Base-by-base conservation (phyloP, 306 rosid genomes). In the Vigna reflexopilosa region DNA sequence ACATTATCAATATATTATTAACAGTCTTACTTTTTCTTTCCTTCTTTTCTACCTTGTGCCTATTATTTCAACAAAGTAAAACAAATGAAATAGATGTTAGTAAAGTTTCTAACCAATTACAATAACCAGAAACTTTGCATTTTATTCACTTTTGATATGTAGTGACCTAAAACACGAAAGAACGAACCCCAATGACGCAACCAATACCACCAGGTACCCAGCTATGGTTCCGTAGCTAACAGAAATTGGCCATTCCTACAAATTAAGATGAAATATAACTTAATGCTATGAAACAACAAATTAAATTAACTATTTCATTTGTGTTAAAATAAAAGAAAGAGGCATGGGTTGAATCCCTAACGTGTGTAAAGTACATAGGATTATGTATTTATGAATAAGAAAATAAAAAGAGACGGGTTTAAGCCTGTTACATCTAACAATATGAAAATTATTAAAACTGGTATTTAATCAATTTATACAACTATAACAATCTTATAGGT, bases 161-260 rank as follows among this genome's bases (percentile, higher is more conserved):
- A 58, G 86, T 15, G 68, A 49, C 71, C 71, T 67, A 32, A 52
- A 26, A 47, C 78, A 77, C 49, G 77, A 79, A 20, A 83, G 75
- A 63, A 83, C 77, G 78, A 84, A 77, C 52, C 75, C 88, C 30
- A 87, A 79, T 15, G 97, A 91, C 32, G 84, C 91, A 75, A 85
- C 84, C 79, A 85, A 70, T 49, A 80, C 91, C 49, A 86, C 78
- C 51, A 84, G 73, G 80, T 92, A 92, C 52, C 98, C 98, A 3
- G 79, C 75, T 26, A 91, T 55, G 20, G 91, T 83, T 86, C 98
- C 97, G 67, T 86, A 92, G 81, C 92, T 92, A 79, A 92, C 96
- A 85, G 90, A 89, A 79, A 91, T 87, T 49, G 97, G 98, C 96
- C 98, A 95, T 72, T 95, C 98, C 98, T 94, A 79, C 84, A 78